Base-by-base conservation (phyloP, 2,329 filamentous ascomycete genomes). In the Fusarium secorum region DNA sequence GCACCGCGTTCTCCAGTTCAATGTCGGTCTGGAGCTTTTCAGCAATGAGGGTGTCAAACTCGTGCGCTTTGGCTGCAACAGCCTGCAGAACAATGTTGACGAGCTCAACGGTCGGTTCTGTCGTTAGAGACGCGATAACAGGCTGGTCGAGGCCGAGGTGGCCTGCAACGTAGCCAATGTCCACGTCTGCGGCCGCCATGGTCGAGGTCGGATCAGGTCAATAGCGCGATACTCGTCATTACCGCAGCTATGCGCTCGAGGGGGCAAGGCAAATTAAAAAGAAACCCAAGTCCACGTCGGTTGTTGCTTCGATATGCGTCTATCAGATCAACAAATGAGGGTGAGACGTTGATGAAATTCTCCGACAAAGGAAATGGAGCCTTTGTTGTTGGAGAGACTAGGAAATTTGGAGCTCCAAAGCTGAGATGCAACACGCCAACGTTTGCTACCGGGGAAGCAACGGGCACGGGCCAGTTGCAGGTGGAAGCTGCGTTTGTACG, bases 11-110 rank as follows among this genome's bases (percentile, higher is more conserved):
- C 80, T 99, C 96, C 11, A 98, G 88, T 83, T 98, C 95, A 46
- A 99, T 96, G 76, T 97, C 94, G 48, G 93, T 85, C 73, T 93
- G 91, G 46, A 98, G 87, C 83, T 98, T 98, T 72, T 97, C 93
- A 14, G 95, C 91, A 75, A 91, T 93, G 42, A 97, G 83, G 41
- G 90, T 88, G 78, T 97, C 94, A 75, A 89, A 91, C 76, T 97
- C 94, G 75, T 91, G 92, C 38, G 93, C 94, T 80, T 96, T 97
- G 33, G 85, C 83, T 28, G 91, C 88, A 57, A 98, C 88, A 30
- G 92, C 91, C 68, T 89, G 85, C 42, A 99, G 87, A 56, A 99
- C 85, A 44, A 88, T 85, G 64, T 88, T 87, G 71, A 98, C 92
- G 30, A 97, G 89, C 17, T 97, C 93, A 69, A 87, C 84, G 7